A percentile compares a stretch with the other conserved stretches of the same genome.
Conservation (phyloP, 75 land plant genomes). For the Azolla pinnata region DNA sequence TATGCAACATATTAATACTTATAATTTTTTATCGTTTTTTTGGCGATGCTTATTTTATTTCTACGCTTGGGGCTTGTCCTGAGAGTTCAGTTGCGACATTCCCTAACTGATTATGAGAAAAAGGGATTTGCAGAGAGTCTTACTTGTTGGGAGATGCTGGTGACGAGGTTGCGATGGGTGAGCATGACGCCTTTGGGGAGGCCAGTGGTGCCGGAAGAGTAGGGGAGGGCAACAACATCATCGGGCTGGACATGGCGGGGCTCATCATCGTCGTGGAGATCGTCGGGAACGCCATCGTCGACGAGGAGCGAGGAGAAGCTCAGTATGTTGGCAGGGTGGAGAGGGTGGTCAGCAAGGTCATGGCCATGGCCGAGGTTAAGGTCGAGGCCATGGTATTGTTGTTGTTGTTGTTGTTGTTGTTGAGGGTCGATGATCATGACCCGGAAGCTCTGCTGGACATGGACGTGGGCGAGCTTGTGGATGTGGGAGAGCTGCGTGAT, state of each 20-base stretch:
- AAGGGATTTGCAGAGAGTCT: too few relatives aligned
- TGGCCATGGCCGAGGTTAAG: conserved; percentile 18
- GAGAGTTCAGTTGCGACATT: too few relatives aligned
- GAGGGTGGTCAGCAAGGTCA: too few relatives aligned
- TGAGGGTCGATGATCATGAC: conserved; percentile 17
- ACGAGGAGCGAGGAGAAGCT: too few relatives aligned
- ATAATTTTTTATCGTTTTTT: too few relatives aligned
- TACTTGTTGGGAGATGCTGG: conserved; percentile 65
- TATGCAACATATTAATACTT: too few relatives aligned
- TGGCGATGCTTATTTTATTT: too few relatives aligned
- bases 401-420: conserved; percentile 1
- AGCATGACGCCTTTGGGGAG: conserved; percentile 80
- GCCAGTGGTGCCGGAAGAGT: conserved; percentile 75
- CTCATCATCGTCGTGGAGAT: conserved; percentile 34
- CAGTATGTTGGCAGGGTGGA: too few relatives aligned
- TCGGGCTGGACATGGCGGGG: conserved; percentile 31
- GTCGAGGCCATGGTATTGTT: background rate
- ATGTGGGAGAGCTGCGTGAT: conserved; percentile 36
- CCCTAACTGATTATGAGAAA: too few relatives aligned
- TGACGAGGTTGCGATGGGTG: conserved; percentile 49
- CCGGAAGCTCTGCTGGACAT: conserved; percentile 10
- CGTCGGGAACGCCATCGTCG: too few relatives aligned
- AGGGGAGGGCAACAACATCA: conserved; percentile 73
- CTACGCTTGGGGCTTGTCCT: too few relatives aligned
- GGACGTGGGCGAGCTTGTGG: conserved; percentile 37